Evolutionary conservation across 768 basidiomycete species (phyloP).

Genomic region (Daedaleopsis sinensis): DNA sequence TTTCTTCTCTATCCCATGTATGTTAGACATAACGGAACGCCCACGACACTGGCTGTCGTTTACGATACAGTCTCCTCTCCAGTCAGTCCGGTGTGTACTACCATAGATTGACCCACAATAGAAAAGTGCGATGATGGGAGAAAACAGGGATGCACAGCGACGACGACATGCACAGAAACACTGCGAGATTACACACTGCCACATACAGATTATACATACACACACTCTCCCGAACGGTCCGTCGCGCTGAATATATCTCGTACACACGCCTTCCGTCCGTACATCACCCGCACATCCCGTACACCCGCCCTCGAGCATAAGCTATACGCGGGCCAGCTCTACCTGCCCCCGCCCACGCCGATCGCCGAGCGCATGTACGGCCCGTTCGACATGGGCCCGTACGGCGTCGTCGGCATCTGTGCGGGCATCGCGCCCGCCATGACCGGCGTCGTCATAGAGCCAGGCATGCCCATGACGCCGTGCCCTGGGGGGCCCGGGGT

Average conservation of each 20-base stretch:
- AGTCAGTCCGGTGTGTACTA: too few relatives aligned
- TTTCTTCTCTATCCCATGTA: too few relatives aligned
- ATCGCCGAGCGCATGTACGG: slow-evolving; percentile 69
- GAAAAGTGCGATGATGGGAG: not conserved
- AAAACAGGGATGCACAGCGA: not conserved
- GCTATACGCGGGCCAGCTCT: slow-evolving; percentile 7
- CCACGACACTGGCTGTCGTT: too few relatives aligned
- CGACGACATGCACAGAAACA: not conserved
- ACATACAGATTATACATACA: not conserved
- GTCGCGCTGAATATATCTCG: too few relatives aligned
- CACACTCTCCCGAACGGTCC: not conserved
- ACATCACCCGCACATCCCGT: not conserved
- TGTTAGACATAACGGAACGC: too few relatives aligned
- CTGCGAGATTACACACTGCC: not conserved
- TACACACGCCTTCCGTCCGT: too few relatives aligned
- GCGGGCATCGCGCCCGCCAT: slow-evolving; percentile 22
- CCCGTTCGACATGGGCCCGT: slow-evolving; percentile 63
- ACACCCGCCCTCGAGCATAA: not conserved
- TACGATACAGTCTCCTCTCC: too few relatives aligned
- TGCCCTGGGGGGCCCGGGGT: slow-evolving; percentile 54
- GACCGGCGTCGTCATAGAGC: slow-evolving; percentile 48
- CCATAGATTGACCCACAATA: not conserved
- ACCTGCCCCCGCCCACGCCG: slow-evolving; percentile 32
- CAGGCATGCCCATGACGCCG: slow-evolving; percentile 51
- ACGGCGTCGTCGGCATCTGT: slow-evolving; percentile 43